Percentiles rank a stretch among this genome's conserved stretches.
phyloP scores from a whole-genome alignment of 2,329 filamentous ascomycete species.

The Sporothrix curviconia region DNA sequence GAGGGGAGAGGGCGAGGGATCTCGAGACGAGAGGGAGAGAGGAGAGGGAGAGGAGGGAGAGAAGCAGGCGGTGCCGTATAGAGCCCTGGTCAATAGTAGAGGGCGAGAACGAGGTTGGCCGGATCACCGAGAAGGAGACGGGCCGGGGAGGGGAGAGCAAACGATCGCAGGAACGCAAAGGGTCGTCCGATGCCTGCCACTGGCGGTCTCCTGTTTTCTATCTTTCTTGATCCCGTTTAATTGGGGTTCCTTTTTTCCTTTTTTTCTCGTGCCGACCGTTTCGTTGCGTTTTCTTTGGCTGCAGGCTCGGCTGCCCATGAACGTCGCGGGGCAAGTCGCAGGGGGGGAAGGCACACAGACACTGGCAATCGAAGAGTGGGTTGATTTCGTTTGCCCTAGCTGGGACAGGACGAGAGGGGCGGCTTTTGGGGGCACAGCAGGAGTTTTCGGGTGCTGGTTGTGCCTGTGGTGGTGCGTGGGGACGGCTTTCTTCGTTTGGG shows the following conservation, averaged over 20 bases:
- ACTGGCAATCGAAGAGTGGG: not conserved
- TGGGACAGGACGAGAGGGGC: slow-evolving; percentile 1
- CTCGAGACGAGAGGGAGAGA: not conserved
- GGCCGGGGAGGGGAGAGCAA: not conserved
- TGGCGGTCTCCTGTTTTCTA: slow-evolving; percentile 3
- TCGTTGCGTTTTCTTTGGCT: slow-evolving; percentile 8
- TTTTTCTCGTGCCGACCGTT: slow-evolving; percentile 1
- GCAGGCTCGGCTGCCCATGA: slow-evolving; percentile 1
- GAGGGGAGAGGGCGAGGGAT: not conserved
- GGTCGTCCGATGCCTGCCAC: slow-evolving; percentile 10
- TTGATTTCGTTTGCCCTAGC: slow-evolving; percentile 7
- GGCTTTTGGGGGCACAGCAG: slow-evolving; percentile 10
- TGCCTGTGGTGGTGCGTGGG: slow-evolving; percentile 19
- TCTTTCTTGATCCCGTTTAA: not conserved
- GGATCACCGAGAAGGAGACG: slow-evolving; percentile 1
- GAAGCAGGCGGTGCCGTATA: slow-evolving; percentile 2
- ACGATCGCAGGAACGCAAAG: not conserved
- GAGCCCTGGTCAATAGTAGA: not conserved
- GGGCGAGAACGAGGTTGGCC: not conserved
- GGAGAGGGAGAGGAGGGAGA: not conserved
- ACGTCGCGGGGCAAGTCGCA: slow-evolving; percentile 7
- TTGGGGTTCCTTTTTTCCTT: not conserved
- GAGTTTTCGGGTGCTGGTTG: slow-evolving; percentile 13
- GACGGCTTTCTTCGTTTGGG: not conserved
- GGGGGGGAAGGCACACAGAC: slow-evolving; percentile 1